These are phyloP conservation scores for Telopea speciosissima DNA, from an alignment of 177 flowering plant species.

Conservation along the genomic window DNA sequence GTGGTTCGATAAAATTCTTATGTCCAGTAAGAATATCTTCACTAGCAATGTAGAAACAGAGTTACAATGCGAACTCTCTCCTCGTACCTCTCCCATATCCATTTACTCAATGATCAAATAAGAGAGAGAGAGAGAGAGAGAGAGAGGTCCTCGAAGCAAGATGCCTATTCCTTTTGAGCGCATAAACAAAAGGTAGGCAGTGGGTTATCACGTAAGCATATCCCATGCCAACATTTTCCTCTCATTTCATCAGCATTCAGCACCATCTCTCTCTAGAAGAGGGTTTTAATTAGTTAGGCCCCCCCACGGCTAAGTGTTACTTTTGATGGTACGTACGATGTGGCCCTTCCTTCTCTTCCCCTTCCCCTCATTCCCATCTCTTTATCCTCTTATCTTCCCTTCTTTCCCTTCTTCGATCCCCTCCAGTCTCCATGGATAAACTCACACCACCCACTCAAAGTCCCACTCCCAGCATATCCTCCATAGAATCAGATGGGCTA, in stretches of 20 bases:
- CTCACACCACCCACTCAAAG: constrained; percentile 4
- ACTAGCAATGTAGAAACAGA: no score
- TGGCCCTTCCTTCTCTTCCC: background rate
- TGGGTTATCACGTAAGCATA: constrained; percentile 31
- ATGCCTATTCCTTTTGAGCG: constrained; percentile 16
- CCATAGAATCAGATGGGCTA: background rate
- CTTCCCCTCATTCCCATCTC: no score
- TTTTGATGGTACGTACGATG: background rate
- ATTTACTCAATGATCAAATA: no score
- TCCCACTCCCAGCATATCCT: background rate
- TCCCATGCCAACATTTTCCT: constrained; percentile 10
- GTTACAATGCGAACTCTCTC: no score
- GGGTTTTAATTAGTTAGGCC: background rate
- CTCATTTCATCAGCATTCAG: background rate
- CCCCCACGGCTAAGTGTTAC: background rate
- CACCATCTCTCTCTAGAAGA: constrained; percentile 2
- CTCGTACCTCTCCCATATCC: no score
- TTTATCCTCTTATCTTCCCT: background rate
- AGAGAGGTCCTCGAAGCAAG: background rate
- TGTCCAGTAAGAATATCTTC: no score
- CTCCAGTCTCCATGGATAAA: constrained; percentile 17
- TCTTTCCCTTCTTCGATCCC: background rate
- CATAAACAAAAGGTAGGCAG: constrained; percentile 16
- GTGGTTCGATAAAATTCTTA: no score
- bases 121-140: background rate